Evolutionary conservation across 2,329 filamentous ascomycete species (phyloP).

Genomic region (Ceratocystiopsis sp.): DNA sequence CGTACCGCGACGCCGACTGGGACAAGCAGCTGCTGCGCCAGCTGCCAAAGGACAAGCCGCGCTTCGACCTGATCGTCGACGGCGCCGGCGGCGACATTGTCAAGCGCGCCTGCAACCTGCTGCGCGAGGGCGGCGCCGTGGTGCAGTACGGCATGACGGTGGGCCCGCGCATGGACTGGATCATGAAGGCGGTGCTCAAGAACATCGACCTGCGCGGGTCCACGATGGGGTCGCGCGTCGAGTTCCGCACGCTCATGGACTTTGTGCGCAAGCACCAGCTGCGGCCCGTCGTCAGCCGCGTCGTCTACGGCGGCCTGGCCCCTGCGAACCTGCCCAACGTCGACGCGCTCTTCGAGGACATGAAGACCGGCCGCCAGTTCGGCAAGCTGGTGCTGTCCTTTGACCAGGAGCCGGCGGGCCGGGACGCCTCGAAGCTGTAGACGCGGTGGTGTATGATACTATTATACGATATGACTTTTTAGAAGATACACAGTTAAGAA

Average conservation of each 20-base stretch:
- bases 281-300: slow-evolving; percentile 58
- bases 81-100: slow-evolving; percentile 79
- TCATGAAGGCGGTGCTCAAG: slow-evolving; percentile 67
- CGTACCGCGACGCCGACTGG: slow-evolving; percentile 65
- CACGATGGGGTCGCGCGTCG: slow-evolving; percentile 80
- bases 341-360: slow-evolving; percentile 69
- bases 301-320: slow-evolving; percentile 37
- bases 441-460: neutral
- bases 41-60: slow-evolving; percentile 48
- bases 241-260: slow-evolving; percentile 75
- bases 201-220: slow-evolving; percentile 76
- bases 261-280: slow-evolving; percentile 58
- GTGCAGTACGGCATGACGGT: slow-evolving; percentile 84
- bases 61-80: slow-evolving; percentile 72
- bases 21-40: slow-evolving; percentile 52
- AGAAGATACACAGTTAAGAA: neutral
- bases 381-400: slow-evolving; percentile 80
- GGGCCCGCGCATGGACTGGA: slow-evolving; percentile 68
- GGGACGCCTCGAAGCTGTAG: slow-evolving; percentile 23
- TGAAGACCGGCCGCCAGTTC: slow-evolving; percentile 74
- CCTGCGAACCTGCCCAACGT: slow-evolving; percentile 65
- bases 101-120: slow-evolving; percentile 44
- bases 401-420: slow-evolving; percentile 12
- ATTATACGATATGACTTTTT: neutral
- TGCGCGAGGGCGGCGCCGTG: slow-evolving; percentile 75